Percentiles rank a stretch among this genome's conserved stretches.
Evolutionary conservation across 2,329 filamentous ascomycete species (phyloP).

Genomic region (Neoarthrinium moseri): DNA sequence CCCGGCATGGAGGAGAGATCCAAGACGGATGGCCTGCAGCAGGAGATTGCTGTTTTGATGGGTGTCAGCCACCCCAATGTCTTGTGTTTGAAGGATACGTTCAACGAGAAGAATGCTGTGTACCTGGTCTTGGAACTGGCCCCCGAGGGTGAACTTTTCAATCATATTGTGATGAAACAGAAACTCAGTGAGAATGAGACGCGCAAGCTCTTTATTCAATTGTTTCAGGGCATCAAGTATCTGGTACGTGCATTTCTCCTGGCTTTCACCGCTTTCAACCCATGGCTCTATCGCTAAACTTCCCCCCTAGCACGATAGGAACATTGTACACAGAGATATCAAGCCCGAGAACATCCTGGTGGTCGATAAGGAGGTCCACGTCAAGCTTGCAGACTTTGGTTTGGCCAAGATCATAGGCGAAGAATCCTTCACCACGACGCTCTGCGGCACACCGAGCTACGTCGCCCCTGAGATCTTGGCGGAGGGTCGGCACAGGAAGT

Average conservation of each 20-base stretch:
- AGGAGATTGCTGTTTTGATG: conserved; percentile 96
- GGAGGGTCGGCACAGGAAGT: conserved; percentile 76
- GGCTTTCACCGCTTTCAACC: not conserved
- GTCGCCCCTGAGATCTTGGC: conserved; percentile 94
- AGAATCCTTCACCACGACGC: conserved; percentile 93
- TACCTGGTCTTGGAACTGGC: conserved; percentile 91
- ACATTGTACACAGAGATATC: conserved; percentile 96
- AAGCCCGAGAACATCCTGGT: conserved; percentile 96
- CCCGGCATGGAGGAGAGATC: conserved; percentile 78
- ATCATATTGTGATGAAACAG: conserved; percentile 86
- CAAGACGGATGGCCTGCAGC: conserved; percentile 82
- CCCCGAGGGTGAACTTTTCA: conserved; percentile 92
- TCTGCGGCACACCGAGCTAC: conserved; percentile 96
- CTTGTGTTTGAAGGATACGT: conserved; percentile 90
- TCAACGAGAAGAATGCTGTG: conserved; percentile 85
- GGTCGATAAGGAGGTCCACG: conserved; percentile 76
- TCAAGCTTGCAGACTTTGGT: conserved; percentile 95
- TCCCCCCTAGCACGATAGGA: conserved; percentile 77
- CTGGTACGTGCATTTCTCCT: conserved; percentile 69
- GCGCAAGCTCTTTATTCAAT: conserved; percentile 82
- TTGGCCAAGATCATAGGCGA: conserved; percentile 98
- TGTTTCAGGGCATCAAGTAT: conserved; percentile 95
- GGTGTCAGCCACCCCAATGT: conserved; percentile 94
- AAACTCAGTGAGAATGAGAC: conserved; percentile 84
- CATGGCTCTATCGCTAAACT: conserved; percentile 23